Conservation (phyloP, 441 rosid genomes). For the Aleurites moluccanus region DNA sequence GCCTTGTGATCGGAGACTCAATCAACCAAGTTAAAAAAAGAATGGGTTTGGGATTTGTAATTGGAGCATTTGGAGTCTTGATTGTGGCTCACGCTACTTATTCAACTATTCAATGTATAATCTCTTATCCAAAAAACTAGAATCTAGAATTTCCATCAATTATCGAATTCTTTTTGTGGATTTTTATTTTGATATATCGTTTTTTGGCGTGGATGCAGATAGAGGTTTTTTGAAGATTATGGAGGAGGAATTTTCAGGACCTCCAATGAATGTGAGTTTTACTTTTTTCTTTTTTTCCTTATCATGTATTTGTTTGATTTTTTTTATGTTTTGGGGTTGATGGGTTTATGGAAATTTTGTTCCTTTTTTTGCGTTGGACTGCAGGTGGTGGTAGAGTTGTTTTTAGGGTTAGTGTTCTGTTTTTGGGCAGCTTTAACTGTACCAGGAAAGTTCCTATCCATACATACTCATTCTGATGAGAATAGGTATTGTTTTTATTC, state of each 20-base stretch:
- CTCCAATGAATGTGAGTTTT: slow-evolving; percentile 67
- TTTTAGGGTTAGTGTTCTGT: slow-evolving; percentile 67
- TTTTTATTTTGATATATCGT: neutral
- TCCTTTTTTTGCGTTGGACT: slow-evolving; percentile 7
- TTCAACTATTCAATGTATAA: slow-evolving; percentile 80
- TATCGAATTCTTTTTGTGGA: slow-evolving; percentile 11
- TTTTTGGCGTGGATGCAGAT: slow-evolving; percentile 42
- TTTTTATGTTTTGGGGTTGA: slow-evolving; percentile 5
- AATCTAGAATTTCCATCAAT: slow-evolving; percentile 10
- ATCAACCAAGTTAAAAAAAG: neutral
- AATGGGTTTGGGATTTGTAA: slow-evolving; percentile 67
- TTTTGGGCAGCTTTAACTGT: slow-evolving; percentile 91
- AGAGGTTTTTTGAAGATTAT: slow-evolving; percentile 88
- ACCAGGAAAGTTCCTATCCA: slow-evolving; percentile 82
- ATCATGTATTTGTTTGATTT: neutral
- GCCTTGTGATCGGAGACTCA: slow-evolving; percentile 30
- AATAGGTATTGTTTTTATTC: slow-evolving; percentile 56
- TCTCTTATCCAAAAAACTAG: neutral
- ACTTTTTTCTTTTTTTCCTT: neutral
- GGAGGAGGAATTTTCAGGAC: slow-evolving; percentile 94
- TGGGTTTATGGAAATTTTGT: neutral
- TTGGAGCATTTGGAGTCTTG: slow-evolving; percentile 66
- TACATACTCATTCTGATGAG: slow-evolving; percentile 89
- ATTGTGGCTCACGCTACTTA: slow-evolving; percentile 81
- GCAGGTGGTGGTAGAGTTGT: slow-evolving; percentile 85